A percentile compares a stretch with the other conserved stretches of the same genome.
phyloP scores from a whole-genome alignment of 176 grass and related monocot species.

The Panicum miliaceum region DNA sequence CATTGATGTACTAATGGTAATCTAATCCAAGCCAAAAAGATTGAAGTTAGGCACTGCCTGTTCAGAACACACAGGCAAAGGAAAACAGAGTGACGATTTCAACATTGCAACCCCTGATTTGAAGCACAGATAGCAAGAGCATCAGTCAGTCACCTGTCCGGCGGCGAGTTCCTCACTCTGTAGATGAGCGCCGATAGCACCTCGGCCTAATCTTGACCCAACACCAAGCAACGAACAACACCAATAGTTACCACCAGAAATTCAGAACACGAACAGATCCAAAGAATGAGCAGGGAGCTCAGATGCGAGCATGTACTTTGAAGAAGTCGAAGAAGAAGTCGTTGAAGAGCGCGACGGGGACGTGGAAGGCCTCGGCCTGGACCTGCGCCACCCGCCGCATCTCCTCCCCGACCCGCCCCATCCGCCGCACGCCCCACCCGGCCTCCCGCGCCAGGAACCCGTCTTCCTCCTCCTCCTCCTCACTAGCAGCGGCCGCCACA shows the following conservation, averaged over 20 bases:
- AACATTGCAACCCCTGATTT: background rate
- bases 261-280: background rate
- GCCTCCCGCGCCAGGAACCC: constrained; percentile 60
- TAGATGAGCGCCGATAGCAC: constrained; percentile 85
- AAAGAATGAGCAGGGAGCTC: background rate
- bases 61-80: background rate
- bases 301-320: constrained; percentile 54
- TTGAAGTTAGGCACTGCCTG: background rate
- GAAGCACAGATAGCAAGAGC: constrained; percentile 24
- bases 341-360: constrained; percentile 70
- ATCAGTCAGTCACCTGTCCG: constrained; percentile 54
- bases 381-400: constrained; percentile 77
- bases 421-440: constrained; percentile 75
- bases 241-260: background rate
- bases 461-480: constrained; percentile 9
- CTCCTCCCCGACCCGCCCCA: constrained; percentile 74
- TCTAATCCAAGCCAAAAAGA: background rate
- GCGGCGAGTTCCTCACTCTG: constrained; percentile 77
- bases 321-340: constrained; percentile 85
- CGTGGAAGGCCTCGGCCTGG: constrained; percentile 93
- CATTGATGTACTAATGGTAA: background rate
- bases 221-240: constrained; percentile 30
- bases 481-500: constrained; percentile 3
- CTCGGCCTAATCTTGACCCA: constrained; percentile 80
- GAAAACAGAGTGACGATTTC: background rate